Base-by-base conservation (phyloP, 2,329 filamentous ascomycete species). In the Fusarium newnesense region DNA sequence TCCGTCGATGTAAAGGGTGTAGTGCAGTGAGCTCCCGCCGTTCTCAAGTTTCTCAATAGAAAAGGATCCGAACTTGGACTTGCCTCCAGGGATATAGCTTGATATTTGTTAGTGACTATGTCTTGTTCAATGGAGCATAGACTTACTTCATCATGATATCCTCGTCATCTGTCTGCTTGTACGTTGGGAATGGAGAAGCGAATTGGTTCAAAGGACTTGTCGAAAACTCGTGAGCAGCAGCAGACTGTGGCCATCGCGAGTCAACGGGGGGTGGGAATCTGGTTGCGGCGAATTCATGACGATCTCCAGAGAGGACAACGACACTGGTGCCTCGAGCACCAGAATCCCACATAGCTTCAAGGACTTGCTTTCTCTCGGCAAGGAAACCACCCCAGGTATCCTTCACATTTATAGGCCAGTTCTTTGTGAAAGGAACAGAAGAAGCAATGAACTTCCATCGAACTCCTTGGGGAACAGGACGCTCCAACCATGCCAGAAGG, bases 321-420 rank as follows among this genome's bases (percentile, higher is more conserved):
- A 98, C 91, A 30, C 95, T 94, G 10, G 93, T 85, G 11, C 94
- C 93, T 9, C 90, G 89, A 4, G 89, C 85, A n/a, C 94, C 92
- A 1, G 93, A 91, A 69, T 93, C 92, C 95, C 96, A 98, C 89
- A 98, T 97, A 5, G 94, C 93, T 80, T 97, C 93, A 19, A 99
- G 90, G 32, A 98, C 89, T 62, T 86, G 87, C 60, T 88, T 89
- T 21, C 96, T 91, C 84, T 99, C 96, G 54, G 87, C 84, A 4
- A 98, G 86, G 81, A 97, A 98, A 0, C 96, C 96, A 52, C 94
- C 94, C 96, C 96, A 99, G 0, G 96, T 98, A 79, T 99, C 96
- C 69, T 92, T 87, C 5, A 90, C 91, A 73, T 96, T 96, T 73
- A 97, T 90, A 30, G 91, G 92, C 96, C 96, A 99, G 82, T 99